Evolutionary conservation across 768 basidiomycete species (phyloP), one percentile per base, ranked within the genome.

Genomic region (Clitopilus hobsonii): DNA sequence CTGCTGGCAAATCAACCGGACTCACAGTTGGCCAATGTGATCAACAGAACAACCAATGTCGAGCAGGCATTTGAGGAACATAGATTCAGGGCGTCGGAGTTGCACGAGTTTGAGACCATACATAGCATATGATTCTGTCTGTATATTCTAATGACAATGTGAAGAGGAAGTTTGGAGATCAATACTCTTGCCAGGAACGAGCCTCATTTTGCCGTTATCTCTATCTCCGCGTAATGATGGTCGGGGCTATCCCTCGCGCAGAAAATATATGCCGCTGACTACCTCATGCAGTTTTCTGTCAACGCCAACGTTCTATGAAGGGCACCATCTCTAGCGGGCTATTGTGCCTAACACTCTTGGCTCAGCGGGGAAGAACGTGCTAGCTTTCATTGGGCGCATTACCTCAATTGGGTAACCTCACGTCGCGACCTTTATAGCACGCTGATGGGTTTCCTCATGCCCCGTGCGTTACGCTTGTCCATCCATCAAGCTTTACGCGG

Each of bases 11-110:
- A 47, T 61, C 64, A 1, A 50, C 65, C 26, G 71, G 73, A 10
- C 69, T 80, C 55, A 58, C 67, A 22, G 79, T 78, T 49, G 61
- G 66, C 25, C 70, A 73, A 57, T 73, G 72, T 56, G 72, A 73
- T 54, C 58, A 64, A 52, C 75, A 76, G 55, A 68, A 72, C 55
- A 69, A 56, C 32, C 60, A 65, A 45, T 72, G 72, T 57, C 64
- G 54, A 18, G 65, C 68, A 30, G 63, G 65, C 28, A 65, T 55
- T 41, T 36, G 32, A 36, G 32, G 13, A 36, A 36, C 3, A 14
- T 4, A n/a, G 32, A 10, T 14, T 36, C 32, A 11, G 32, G 4
- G 49, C 49, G 1, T 49, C 16, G 24, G 49, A 8, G 6, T 49
- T 23, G 6, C 26, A 22, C 32, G 32, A n/a, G 32, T 36, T n/a